phyloP scores from a whole-genome alignment of 2,329 filamentous ascomycete species.

The Drechslerella stenobrocha region DNA sequence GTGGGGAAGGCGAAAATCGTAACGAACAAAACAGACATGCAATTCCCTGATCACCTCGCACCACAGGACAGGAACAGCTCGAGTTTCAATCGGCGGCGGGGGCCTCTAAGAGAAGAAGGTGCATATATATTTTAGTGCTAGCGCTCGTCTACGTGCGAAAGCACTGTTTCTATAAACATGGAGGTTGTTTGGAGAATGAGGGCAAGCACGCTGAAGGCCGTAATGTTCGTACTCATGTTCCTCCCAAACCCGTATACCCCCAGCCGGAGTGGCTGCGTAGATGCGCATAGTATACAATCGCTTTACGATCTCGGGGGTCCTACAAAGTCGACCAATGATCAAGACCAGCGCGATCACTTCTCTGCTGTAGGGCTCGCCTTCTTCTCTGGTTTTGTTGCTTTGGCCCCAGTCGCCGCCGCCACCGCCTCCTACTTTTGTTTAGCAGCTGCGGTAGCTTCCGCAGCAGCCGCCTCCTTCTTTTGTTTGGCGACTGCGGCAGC shows the following conservation, averaged over 20 bases:
- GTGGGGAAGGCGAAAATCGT: background rate
- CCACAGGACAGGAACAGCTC: background rate
- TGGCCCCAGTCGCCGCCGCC: background rate
- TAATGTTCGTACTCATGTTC: background rate
- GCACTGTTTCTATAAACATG: conserved; percentile 2
- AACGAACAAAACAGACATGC: background rate
- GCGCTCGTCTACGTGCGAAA: background rate
- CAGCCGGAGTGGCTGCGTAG: background rate
- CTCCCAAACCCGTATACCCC: background rate
- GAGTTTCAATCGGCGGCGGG: background rate
- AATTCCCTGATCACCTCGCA: background rate
- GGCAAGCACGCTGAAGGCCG: background rate
- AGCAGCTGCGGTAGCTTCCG: background rate
- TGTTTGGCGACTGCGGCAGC: conserved; percentile 18
- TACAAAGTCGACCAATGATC: background rate
- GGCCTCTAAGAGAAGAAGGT: background rate
- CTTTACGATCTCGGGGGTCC: background rate
- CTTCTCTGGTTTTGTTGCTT: conserved; percentile 24
- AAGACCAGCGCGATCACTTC: conserved; percentile 19
- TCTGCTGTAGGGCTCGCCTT: conserved; percentile 57
- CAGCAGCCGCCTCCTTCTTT: conserved; percentile 17
- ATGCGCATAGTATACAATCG: background rate
- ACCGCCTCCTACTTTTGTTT: conserved; percentile 24
- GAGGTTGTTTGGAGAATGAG: background rate
- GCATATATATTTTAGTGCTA: background rate